phyloP scores from a whole-genome alignment of 352 stramenopile species.

The Stramenopiles sp. region DNA sequence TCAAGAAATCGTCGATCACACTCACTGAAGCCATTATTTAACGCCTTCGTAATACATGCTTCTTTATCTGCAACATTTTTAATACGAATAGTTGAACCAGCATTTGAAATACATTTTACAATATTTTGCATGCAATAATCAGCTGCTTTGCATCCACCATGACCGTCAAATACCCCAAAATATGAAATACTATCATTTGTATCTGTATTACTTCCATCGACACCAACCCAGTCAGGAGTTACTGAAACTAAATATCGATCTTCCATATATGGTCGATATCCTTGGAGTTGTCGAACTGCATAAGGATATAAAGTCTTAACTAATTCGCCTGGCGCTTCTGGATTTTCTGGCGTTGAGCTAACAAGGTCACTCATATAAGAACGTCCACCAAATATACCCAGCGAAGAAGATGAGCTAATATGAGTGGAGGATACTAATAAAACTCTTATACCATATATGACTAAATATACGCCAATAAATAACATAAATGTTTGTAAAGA shows the following conservation, averaged over 20 bases:
- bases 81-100: not conserved
- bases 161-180: slow-evolving; percentile 3
- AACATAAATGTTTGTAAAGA: no score
- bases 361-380: no score
- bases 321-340: no score
- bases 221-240: not conserved
- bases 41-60: slow-evolving; percentile 1
- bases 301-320: no score
- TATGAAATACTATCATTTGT: not conserved
- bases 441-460: no score
- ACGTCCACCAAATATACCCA: no score
- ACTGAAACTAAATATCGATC: not conserved
- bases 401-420: no score
- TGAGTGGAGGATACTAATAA: no score
- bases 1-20: not conserved
- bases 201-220: slow-evolving; percentile 2
- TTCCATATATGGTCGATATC: slow-evolving; percentile 2
- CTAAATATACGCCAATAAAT: no score
- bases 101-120: not conserved
- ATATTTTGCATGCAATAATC: not conserved
- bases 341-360: no score
- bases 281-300: not conserved
- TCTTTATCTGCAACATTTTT: no score
- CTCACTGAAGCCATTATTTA: slow-evolving; percentile 4
- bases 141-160: not conserved